Base-by-base conservation (phyloP, 1,284 basidiomycete genomes). In the Rhodotorula mucilaginosa region DNA sequence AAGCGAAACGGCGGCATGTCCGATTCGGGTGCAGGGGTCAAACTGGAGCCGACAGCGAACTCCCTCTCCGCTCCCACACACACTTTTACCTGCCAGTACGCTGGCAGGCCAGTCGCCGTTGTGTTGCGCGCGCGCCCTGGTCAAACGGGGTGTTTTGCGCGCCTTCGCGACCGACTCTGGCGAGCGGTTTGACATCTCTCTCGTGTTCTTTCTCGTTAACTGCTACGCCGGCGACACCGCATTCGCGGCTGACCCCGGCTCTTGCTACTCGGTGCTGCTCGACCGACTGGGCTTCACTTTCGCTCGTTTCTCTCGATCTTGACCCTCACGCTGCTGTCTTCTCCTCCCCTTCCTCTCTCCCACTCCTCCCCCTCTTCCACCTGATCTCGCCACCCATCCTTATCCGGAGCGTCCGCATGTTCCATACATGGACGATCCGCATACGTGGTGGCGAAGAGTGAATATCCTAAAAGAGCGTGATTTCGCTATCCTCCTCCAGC, bases 11-110 rank as follows among this genome's bases (percentile, higher is more conserved):
- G 48, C 57, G 49, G 58, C 34, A 59, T 48, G 56, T 65, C 67
- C 69, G 46, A 65, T 73, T 70, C 67, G 61, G 69, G 69, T 65
- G 67, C 44, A 65, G 62, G 72, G 69, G 72, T 73, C 72, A 73
- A 73, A 70, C 61, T 66, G 72, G 56, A 61, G 69, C 69, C 72
- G 66, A 73, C 15, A 73, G 5, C 54, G 47, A 64, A 44, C n/a
- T 15, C n/a, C 16, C 23, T 19, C 49, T 51, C 49, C 49, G 49
- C 19, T 13, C 5, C 47, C 29, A 31, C 48, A 29, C 2, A 29
- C 19, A 21, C 16, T 13, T 46, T 16, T 18, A 26, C 23, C 23
- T 21, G 13, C 21, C n/a, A 34, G 34, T 34, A 34, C 34, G 34
- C 34, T 34, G 31, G 12, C 62, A 26, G 19, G 8, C n/a, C 44